Evolutionary conservation across 176 grass and related monocot genomes (phyloP).

Genomic region (Chloris gayana): DNA sequence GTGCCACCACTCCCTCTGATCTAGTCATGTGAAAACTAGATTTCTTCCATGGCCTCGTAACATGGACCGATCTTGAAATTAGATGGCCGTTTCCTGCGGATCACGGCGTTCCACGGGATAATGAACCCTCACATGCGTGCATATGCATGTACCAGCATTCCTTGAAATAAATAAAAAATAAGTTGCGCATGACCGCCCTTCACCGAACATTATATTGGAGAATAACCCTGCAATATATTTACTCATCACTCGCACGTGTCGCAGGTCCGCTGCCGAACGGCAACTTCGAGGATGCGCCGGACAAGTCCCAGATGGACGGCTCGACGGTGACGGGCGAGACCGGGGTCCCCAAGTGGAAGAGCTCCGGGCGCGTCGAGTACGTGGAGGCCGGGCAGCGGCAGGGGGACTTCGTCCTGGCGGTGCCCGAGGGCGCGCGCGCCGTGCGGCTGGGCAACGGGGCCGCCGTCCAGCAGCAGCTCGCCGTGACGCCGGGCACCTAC

Average conservation of each 20-base stretch:
- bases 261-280: constrained; percentile 82
- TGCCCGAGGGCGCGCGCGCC: constrained; percentile 80
- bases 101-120: background rate
- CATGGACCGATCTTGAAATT: background rate
- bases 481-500: constrained; percentile 54
- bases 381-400: constrained; percentile 88
- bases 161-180: background rate
- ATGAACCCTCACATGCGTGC: background rate
- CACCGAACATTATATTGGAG: background rate
- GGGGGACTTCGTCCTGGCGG: constrained; percentile 82
- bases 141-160: background rate
- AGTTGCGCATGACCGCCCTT: background rate
- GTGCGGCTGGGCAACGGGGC: constrained; percentile 92
- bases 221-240: background rate
- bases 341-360: constrained; percentile 67
- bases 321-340: constrained; percentile 58
- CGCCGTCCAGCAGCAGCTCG: constrained; percentile 67
- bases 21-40: background rate
- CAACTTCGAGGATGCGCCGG: constrained; percentile 72
- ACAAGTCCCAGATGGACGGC: constrained; percentile 58
- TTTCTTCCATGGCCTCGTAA: background rate
- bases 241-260: background rate
- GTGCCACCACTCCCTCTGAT: background rate
- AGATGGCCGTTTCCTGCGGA: background rate
- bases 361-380: constrained; percentile 83